Conservation (phyloP, 768 basidiomycete species). For the Vishniacozyma victoriae region DNA sequence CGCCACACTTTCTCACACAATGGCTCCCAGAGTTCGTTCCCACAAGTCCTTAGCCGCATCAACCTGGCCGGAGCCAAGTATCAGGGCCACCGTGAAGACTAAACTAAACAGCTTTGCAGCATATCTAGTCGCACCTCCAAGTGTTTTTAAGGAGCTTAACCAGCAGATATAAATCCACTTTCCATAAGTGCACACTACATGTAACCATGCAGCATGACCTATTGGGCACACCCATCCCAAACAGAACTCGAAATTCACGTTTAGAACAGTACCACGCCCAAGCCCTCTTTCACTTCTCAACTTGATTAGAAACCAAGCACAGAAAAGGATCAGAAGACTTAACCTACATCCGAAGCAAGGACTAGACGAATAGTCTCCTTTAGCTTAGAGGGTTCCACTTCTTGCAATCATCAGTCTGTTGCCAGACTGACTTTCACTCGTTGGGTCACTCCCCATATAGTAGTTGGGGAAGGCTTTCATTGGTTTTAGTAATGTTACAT, state of each 20-base stretch:
- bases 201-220: background rate
- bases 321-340: background rate
- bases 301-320: slow-evolving; percentile 3
- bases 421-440: background rate
- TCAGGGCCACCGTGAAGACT: slow-evolving; percentile 48
- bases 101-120: slow-evolving; percentile 31
- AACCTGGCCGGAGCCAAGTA: slow-evolving; percentile 43
- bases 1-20: slow-evolving; percentile 17
- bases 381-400: background rate
- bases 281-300: background rate
- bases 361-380: background rate
- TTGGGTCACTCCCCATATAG: slow-evolving; percentile 6
- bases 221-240: background rate
- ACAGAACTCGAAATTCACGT: background rate
- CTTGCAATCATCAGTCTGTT: background rate
- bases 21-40: slow-evolving; percentile 52
- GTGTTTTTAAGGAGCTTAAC: slow-evolving; percentile 46
- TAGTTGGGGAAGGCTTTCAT: slow-evolving; percentile 2
- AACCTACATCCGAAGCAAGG: background rate
- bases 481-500: slow-evolving; percentile 5
- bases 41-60: slow-evolving; percentile 51
- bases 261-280: background rate
- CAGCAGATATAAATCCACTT: slow-evolving; percentile 49
- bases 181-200: slow-evolving; percentile 18
- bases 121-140: slow-evolving; percentile 46